These are phyloP conservation scores for Przewalskia tangutica DNA, from an alignment of 257 asterid species.

Conservation along the genomic window DNA sequence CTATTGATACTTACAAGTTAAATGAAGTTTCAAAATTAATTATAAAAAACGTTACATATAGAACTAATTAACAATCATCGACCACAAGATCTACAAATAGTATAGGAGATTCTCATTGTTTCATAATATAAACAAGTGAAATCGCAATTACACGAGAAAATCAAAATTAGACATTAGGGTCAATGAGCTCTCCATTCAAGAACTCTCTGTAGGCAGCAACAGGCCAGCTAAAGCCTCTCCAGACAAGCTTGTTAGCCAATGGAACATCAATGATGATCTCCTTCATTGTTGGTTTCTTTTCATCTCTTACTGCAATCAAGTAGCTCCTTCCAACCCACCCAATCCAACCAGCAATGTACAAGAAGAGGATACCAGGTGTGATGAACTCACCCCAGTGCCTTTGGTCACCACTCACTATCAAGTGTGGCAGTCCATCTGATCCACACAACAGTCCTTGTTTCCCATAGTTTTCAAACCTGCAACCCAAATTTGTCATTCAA, in stretches of 20 bases:
- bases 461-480: conserved; percentile 74
- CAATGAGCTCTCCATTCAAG: conserved; percentile 80
- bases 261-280: conserved; percentile 97
- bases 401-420: conserved; percentile 97
- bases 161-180: conserved; percentile 49
- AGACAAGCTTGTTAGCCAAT: conserved; percentile 54
- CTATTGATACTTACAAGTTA: not conserved
- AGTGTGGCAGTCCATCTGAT: conserved; percentile 83
- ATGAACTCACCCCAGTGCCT: conserved; percentile 98
- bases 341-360: conserved; percentile 95
- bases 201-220: conserved; percentile 94
- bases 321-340: conserved; percentile 99
- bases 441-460: conserved; percentile 86
- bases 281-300: conserved; percentile 80
- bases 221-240: conserved; percentile 98
- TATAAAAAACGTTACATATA: not conserved
- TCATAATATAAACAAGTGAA: not conserved
- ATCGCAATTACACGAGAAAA: not conserved
- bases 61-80: not conserved
- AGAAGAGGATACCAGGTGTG: conserved; percentile 83
- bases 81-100: not conserved
- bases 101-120: not conserved
- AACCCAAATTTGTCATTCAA: too few relatives aligned
- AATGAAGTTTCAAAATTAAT: not conserved
- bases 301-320: conserved; percentile 82